Evolutionary conservation across 352 stramenopile genomes (phyloP), one percentile per base, ranked within the genome.

Genomic region (Pythium dissotocum): DNA sequence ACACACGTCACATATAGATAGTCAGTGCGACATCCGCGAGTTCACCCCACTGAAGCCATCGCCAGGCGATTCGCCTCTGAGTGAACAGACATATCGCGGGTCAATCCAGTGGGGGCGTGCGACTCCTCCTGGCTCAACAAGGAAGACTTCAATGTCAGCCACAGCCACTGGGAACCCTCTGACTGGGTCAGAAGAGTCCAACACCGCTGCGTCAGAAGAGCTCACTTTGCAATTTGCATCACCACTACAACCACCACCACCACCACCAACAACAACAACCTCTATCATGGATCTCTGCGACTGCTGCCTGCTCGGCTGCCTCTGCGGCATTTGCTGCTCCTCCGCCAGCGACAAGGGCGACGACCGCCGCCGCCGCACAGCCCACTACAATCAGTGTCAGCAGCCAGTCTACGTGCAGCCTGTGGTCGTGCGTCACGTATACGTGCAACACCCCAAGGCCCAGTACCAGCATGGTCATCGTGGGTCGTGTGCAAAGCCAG

Each of bases 281-380:
- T 26, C 52, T 18, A 58, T 44, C 16, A 58, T 58, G 52, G 54
- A 60, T 49, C 33, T 46, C 54, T 61, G 56, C 56, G 56, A 61
- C 56, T 61, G 56, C 56, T 61, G 56, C 24, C 58, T 64, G 13
- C 46, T 64, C 26, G 58, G 58, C 26, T 64, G 58, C 42, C 58
- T 64, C 13, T 40, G 58, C 21, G 58, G 58, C 42, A 32, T 35
- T 4, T 64, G 58, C 44, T 64, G 58, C 30, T 40, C 42, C 8
- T 42, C 40, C 6, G 58, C 24, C 1, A 30, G 21, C 8, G 57
- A 53, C 33, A 12, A 60, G 7, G 35, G 18, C 56, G 21, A 52
- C 36, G 35, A 52, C 30, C 58, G 30, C 14, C 58, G 28, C 10
- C 58, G 58, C 30, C 58, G 46, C 16, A 7, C 12, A 7, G 12